phyloP scores from a whole-genome alignment of 2,329 filamentous ascomycete species.

The Colletotrichum tropicale region DNA sequence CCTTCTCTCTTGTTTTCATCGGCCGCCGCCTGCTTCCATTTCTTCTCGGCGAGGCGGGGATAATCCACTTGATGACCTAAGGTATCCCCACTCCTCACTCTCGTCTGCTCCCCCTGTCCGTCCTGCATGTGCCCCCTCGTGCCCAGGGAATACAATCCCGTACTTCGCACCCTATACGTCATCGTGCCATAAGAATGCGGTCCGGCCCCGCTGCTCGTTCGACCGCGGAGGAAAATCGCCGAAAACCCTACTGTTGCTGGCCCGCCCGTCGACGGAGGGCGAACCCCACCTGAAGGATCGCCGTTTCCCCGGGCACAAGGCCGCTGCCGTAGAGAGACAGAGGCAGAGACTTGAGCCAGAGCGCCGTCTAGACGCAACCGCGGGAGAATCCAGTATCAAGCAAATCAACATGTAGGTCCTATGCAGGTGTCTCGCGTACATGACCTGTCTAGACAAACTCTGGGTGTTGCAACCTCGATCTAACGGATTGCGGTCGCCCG shows the following conservation, averaged over 20 bases:
- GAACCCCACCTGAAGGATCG: background rate
- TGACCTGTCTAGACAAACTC: background rate
- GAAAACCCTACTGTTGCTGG: background rate
- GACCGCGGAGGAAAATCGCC: slow-evolving; percentile 1
- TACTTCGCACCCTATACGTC: background rate
- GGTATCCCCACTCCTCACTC: background rate
- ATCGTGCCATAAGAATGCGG: background rate
- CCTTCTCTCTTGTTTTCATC: background rate
- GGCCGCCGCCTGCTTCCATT: background rate
- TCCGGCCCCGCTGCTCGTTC: background rate
- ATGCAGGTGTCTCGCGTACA: background rate
- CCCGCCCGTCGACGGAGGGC: background rate
- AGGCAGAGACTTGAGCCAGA: background rate
- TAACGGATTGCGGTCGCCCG: background rate
- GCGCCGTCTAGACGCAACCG: background rate
- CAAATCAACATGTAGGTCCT: background rate
- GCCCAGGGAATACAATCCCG: background rate
- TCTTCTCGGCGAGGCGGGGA: background rate
- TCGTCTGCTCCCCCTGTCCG: background rate
- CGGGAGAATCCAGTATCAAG: background rate
- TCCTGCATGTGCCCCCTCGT: background rate
- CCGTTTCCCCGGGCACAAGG: background rate
- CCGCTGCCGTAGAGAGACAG: background rate
- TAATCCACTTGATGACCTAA: background rate
- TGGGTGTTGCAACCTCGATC: background rate